Percentiles rank a stretch among this genome's conserved stretches.
phyloP scores from a whole-genome alignment of 257 asterid genomes.

The Rhazya stricta region DNA sequence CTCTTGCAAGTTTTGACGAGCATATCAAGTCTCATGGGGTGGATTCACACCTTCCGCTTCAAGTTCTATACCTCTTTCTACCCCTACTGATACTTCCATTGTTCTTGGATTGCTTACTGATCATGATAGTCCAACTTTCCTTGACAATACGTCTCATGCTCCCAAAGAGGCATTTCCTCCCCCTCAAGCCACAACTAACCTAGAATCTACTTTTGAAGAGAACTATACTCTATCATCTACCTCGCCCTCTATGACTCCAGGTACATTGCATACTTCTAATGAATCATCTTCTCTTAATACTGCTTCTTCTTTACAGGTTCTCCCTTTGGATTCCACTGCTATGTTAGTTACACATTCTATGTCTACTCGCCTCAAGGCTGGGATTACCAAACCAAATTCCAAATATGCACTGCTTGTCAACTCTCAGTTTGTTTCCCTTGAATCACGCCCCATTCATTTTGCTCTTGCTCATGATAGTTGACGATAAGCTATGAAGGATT shows the following conservation, averaged over 20 bases:
- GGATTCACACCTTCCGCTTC: background rate
- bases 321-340: background rate
- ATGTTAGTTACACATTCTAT: background rate
- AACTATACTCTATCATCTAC: too few relatives aligned
- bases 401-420: background rate
- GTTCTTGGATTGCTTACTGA: too few relatives aligned
- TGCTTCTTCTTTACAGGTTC: background rate
- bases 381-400: background rate
- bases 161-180: too few relatives aligned
- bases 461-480: background rate
- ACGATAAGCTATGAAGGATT: background rate
- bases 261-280: too few relatives aligned
- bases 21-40: background rate
- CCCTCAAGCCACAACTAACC: too few relatives aligned
- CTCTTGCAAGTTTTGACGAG: background rate
- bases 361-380: background rate
- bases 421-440: background rate
- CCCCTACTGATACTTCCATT: too few relatives aligned
- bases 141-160: too few relatives aligned
- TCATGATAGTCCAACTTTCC: too few relatives aligned
- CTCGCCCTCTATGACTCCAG: too few relatives aligned
- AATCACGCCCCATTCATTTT: background rate
- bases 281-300: too few relatives aligned
- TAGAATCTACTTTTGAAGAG: too few relatives aligned
- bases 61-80: background rate